Base-by-base conservation (phyloP, 108 stramenopile genomes). In the Epithemia pelagica region DNA sequence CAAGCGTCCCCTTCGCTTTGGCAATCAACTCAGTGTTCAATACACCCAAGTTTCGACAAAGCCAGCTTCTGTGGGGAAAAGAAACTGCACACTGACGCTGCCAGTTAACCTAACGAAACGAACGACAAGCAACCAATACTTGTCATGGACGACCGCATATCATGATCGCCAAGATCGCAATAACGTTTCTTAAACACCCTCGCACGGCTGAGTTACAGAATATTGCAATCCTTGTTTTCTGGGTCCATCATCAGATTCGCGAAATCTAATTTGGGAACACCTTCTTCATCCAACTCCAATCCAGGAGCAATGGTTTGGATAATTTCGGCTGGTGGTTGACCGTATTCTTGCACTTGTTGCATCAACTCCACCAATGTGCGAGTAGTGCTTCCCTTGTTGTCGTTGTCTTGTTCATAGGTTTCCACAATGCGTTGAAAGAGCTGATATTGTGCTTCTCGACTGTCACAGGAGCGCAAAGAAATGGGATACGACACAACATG, bases 271-370 rank as follows among this genome's bases (percentile, higher is more conserved):
- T 91, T 86, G 0, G 99, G 99, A 73, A 98, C 73, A 18, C 99
- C 99, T 24, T 97, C 92, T 8, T 24, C 65, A 68, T 94, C 96
- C 68, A 96, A 82, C 62, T 97, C 79, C 52, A 99, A 74, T 15
- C 93, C 99, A 1, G 99, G 99, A n/a, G 99, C 97, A 62, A 98
- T 82, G 25, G 91, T 95, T 62, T 93, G 84, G 29, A 99, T 88
- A 58, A 99, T 96, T 58, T 97, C 99, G 24, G 70, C 67, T 0
- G 99, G 99, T 20, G 96, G 96, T 68, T 96, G 96, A 22, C 99
- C 84, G 70, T 74, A 86, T 81, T 92, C 90, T 75, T 94, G 93
- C 52, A 96, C 83, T 61, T 95, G 85, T 60, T 94, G 88, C 94
- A 97, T 94, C 61, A 94, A 74, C 66, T 89, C 86, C 81, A 95